A percentile compares a stretch with the other conserved stretches of the same genome.
Conservation (phyloP, 352 stramenopile genomes). For the Phytophthora ohioensis region DNA sequence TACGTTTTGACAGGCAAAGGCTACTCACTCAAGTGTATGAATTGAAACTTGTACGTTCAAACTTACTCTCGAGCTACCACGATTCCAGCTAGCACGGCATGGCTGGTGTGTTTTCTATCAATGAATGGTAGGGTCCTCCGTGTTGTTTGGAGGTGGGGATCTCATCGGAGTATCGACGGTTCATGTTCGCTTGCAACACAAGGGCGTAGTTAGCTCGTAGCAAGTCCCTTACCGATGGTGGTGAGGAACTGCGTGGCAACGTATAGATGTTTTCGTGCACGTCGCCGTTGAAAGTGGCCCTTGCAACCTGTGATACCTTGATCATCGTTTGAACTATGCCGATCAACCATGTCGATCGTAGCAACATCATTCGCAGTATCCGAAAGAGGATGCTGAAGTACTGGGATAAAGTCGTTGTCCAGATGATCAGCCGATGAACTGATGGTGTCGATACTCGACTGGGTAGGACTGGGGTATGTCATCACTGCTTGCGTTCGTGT, state of each 20-base stretch:
- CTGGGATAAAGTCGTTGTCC: background rate
- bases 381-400: too few relatives aligned
- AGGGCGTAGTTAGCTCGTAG: background rate
- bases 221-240: background rate
- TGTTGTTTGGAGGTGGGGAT: background rate
- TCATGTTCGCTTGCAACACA: background rate
- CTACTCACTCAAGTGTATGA: too few relatives aligned
- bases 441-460: background rate
- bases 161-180: background rate
- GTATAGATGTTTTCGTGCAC: background rate
- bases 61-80: too few relatives aligned
- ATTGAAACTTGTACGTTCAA: too few relatives aligned
- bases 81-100: too few relatives aligned
- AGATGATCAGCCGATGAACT: background rate
- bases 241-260: conserved; percentile 1
- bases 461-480: background rate
- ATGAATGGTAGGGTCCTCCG: too few relatives aligned
- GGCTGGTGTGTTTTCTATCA: too few relatives aligned
- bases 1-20: too few relatives aligned
- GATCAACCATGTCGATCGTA: conserved; percentile 4
- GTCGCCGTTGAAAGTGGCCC: background rate
- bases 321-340: background rate
- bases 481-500: too few relatives aligned
- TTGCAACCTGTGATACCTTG: background rate
- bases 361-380: background rate